A percentile compares a stretch with the other conserved stretches of the same genome.
phyloP scores from a whole-genome alignment of 2,329 filamentous ascomycete species.

The Fusarium euwallaceae region DNA sequence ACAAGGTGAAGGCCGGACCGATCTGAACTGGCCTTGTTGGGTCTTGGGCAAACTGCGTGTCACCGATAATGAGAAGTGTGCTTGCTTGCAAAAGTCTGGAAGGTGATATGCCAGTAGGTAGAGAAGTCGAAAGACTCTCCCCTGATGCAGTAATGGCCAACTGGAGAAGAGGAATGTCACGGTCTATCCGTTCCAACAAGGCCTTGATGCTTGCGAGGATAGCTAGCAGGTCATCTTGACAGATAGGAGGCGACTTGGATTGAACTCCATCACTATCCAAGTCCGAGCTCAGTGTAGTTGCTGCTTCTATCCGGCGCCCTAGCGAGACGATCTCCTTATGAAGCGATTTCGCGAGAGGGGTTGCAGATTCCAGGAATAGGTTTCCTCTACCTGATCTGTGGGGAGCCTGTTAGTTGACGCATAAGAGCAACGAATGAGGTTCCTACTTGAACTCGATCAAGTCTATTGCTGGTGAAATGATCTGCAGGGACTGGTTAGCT shows the following conservation, averaged over 20 bases:
- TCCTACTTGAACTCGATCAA: constrained; percentile 88
- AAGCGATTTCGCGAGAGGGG: constrained; percentile 84
- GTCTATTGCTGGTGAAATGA: constrained; percentile 91
- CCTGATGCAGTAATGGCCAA: constrained; percentile 95
- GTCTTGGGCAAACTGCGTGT: constrained; percentile 81
- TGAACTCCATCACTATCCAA: constrained; percentile 52
- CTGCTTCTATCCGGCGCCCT: constrained; percentile 79
- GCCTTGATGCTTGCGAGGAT: constrained; percentile 82
- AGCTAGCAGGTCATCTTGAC: constrained; percentile 73
- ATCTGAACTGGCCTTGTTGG: constrained; percentile 79
- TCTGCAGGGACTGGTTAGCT: constrained; percentile 59
- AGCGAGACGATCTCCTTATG: constrained; percentile 86
- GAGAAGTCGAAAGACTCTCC: constrained; percentile 82
- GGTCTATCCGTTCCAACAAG: constrained; percentile 84
- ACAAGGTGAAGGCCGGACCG: constrained; percentile 87
- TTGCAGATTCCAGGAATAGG: constrained; percentile 81
- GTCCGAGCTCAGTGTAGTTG: constrained; percentile 73
- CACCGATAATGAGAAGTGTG: constrained; percentile 87
- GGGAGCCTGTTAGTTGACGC: constrained; percentile 19
- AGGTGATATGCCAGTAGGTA: constrained; percentile 88
- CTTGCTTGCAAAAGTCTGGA: constrained; percentile 93
- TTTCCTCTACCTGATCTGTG: constrained; percentile 66
- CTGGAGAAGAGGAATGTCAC: constrained; percentile 91
- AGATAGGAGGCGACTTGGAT: constrained; percentile 54
- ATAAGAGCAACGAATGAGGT: constrained; percentile 15